phyloP scores from a whole-genome alignment of 257 asterid species.

The Coffea eugenioides region DNA sequence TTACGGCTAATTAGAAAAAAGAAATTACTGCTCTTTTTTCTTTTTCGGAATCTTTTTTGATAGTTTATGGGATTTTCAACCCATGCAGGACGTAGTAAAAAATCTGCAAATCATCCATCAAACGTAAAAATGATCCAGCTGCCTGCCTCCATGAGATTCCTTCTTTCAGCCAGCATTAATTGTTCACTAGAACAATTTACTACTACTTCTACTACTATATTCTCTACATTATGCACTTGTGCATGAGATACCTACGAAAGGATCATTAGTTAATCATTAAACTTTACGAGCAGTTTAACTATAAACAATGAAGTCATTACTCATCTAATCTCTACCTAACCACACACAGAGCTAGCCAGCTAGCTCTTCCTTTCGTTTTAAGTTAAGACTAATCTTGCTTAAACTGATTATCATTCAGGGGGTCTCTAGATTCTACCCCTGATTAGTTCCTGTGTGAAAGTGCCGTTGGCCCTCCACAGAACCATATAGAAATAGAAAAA shows the following conservation, averaged over 20 bases:
- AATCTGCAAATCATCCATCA: not conserved
- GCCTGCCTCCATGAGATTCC: not conserved
- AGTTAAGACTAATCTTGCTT: not conserved
- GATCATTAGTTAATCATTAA: not conserved
- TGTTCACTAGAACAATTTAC: no score
- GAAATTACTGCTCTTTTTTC: not conserved
- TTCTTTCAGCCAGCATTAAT: not conserved
- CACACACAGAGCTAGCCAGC: not conserved
- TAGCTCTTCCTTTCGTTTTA: not conserved
- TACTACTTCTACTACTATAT: not conserved
- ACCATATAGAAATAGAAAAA: not conserved
- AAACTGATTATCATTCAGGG: no score
- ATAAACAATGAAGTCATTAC: not conserved
- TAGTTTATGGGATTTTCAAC: not conserved
- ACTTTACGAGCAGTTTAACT: not conserved
- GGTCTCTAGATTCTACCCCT: no score
- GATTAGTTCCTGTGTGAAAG: no score
- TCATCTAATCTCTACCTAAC: not conserved
- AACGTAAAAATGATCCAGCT: not conserved
- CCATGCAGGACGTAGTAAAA: not conserved
- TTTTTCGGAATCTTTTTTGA: not conserved
- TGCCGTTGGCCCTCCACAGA: no score
- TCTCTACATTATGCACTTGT: not conserved
- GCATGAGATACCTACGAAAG: not conserved
- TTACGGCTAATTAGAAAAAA: not conserved